These are phyloP conservation scores for Exidia glandulosa DNA, from an alignment of 768 basidiomycete genomes.

Conservation along the genomic window DNA sequence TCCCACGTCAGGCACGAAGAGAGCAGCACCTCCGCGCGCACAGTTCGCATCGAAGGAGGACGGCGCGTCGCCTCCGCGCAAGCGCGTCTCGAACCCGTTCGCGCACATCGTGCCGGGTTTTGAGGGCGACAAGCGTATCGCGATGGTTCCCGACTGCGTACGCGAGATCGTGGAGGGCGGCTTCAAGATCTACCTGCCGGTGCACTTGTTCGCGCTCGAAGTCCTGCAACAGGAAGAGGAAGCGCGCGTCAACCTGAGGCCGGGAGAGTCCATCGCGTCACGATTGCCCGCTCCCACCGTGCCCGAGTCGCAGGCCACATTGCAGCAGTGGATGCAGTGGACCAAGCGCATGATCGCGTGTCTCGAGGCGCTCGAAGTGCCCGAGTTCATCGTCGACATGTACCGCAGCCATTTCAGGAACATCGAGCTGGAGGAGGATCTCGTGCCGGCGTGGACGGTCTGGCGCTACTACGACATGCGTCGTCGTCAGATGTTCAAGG, in stretches of 20 bases:
- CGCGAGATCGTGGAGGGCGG: not conserved
- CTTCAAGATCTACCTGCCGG: not conserved
- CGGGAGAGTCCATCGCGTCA: not conserved
- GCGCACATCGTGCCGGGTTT: too few species aligned
- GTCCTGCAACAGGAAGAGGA: not conserved
- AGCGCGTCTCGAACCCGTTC: too few species aligned
- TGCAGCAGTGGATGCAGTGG: not conserved
- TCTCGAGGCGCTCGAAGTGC: not conserved
- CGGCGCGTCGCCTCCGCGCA: too few species aligned
- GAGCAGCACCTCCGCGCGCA: too few species aligned
- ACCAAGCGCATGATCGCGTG: not conserved
- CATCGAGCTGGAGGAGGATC: not conserved
- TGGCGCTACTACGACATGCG: slow-evolving; percentile 1
- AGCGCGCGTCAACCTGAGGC: not conserved
- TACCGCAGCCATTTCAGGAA: not conserved
- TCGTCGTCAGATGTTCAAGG: not conserved
- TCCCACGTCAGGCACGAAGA: too few species aligned
- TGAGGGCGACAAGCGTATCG: too few species aligned
- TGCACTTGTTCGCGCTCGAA: not conserved
- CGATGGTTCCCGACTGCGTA: too few species aligned
- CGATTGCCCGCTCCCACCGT: not conserved
- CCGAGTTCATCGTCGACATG: not conserved
- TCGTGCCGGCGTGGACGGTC: not conserved
- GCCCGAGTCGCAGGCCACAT: not conserved
- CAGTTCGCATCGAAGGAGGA: too few species aligned